Evolutionary conservation across 1,284 basidiomycete species (phyloP), one percentile per base, ranked within the genome.

Genomic region (Trametes pubescens): DNA sequence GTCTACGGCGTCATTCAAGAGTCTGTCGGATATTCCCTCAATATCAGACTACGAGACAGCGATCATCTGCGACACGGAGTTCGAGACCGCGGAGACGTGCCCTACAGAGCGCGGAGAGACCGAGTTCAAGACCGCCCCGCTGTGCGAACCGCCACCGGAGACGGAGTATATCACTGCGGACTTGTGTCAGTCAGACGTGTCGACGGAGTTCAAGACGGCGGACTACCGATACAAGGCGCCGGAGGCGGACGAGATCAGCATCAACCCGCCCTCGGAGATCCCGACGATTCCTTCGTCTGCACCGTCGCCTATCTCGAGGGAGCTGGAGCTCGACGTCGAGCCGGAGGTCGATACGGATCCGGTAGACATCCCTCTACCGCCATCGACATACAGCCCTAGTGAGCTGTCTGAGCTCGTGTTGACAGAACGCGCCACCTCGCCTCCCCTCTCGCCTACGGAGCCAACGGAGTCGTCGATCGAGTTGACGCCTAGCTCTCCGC

Each of bases 81-180:
- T 85, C 68, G 75, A 74, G 51, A 88, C 86, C 9, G 83, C 83
- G 1, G 81, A 83, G 35, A 80, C 80, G 64, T 81, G 79, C 61
- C 72, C 75, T 38, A 77, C 80, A 1, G 76, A 79, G 26, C 75
- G 75, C 0, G 81, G 81, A n/a, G 65, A 64, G 37, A 81, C 84
- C 2, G 81, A 84, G 44, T 89, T 85, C 69, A 76, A 79, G 37
- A 86, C 86, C 0, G 81, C 76, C 5, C 83, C 82, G 44, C 69
- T 83, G n/a, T 87, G 84, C 69, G 79, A 81, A 11, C 82, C 81
- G 5, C 84, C 84, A 65, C 75, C 79, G 0, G 71, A 79, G 38
- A 82, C 82, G 7, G 82, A 83, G 21, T 87, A 82, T 61, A 74
- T 80, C 34, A 88, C 86, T 0, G 84, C 84, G 0, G 82, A 82